phyloP scores from a whole-genome alignment of 495 filamentous ascomycete species.

The Aspergillus coremiiformis region DNA sequence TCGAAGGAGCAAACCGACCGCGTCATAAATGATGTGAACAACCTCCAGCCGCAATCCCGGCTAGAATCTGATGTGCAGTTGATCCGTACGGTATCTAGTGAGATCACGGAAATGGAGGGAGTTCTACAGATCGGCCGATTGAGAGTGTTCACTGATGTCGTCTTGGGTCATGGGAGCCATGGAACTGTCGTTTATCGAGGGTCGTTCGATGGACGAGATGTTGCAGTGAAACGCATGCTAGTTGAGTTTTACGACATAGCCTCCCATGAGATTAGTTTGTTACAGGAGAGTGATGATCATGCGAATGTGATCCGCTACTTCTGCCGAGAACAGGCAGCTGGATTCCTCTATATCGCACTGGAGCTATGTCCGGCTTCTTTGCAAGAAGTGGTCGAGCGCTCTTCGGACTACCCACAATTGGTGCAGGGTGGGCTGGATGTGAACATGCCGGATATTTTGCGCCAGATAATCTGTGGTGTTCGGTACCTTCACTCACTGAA shows the following conservation, averaged over 20 bases:
- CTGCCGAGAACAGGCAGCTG: constrained; percentile 75
- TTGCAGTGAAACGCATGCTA: constrained; percentile 95
- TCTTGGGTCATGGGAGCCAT: constrained; percentile 74
- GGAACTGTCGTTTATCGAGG: constrained; percentile 81
- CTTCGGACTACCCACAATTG: constrained; percentile 51
- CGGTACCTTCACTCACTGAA: constrained; percentile 84
- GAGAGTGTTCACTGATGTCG: constrained; percentile 62
- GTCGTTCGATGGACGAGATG: constrained; percentile 82
- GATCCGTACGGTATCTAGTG: constrained; percentile 31
- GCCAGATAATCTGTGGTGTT: constrained; percentile 80
- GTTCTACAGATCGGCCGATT: constrained; percentile 66
- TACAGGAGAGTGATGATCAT: constrained; percentile 92
- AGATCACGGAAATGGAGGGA: constrained; percentile 35
- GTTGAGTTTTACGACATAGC: constrained; percentile 93
- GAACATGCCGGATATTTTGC: constrained; percentile 54
- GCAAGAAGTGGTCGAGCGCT: constrained; percentile 76
- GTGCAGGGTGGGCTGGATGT: constrained; percentile 43
- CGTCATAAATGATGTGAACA: constrained; percentile 34
- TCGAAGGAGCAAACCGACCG: constrained; percentile 38
- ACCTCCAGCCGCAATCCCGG: constrained; percentile 34
- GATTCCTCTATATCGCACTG: constrained; percentile 94
- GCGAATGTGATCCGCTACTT: constrained; percentile 95
- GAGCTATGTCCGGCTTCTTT: constrained; percentile 94
- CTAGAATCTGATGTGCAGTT: constrained; percentile 51
- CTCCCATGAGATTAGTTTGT: constrained; percentile 79